Base-by-base conservation (phyloP, 305 asterid genomes). In the Fraxinus xanthoxyloides region DNA sequence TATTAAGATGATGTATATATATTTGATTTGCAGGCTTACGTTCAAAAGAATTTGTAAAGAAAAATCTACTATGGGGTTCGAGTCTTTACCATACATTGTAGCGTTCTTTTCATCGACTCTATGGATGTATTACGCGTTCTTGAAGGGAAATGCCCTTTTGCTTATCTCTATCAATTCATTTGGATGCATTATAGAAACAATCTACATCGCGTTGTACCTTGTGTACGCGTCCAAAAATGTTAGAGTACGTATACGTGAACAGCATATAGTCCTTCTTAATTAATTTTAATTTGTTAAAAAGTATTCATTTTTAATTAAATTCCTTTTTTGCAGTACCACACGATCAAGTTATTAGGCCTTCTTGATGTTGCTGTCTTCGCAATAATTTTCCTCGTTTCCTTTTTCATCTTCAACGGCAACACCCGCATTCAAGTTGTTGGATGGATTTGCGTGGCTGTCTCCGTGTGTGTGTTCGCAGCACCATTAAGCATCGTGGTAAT, bases 71-170 rank as follows among this genome's bases (percentile, higher is more conserved):
- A 75, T 90, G 92, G 97, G 95, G 8, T 94, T 86, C 65, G 92
- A 91, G 61, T 86, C 92, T 9, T 43, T 91, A 15, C 98, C 98
- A 0, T 94, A 94, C 35, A 75, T 85, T 2, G 91, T 92, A 4
- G 90, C 96, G 2, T 91, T 94, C 3, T 91, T 92, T 80, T 89
- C 97, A 1, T 84, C 97, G 2, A 87, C 86, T 93, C 82, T 94
- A 7, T 94, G 98, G 97, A 40, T 94, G 90, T 92, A 92, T 73
- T 94, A 94, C 28, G 97, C 98, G 0, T 56, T 91, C 65, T 81
- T 91, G 9, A 91, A 91, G 76, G 69, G 84, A n/a, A 72, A 84
- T 54, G 87, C 93, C 0, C 0, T 74, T 30, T 93, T 94, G 26
- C 90, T 94, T 12, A 88, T 92, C 84, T 79, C 95, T 79, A 91